These are phyloP conservation scores for Puya raimondii DNA, from an alignment of 176 grass and related monocot genomes.

Conservation along the genomic window DNA sequence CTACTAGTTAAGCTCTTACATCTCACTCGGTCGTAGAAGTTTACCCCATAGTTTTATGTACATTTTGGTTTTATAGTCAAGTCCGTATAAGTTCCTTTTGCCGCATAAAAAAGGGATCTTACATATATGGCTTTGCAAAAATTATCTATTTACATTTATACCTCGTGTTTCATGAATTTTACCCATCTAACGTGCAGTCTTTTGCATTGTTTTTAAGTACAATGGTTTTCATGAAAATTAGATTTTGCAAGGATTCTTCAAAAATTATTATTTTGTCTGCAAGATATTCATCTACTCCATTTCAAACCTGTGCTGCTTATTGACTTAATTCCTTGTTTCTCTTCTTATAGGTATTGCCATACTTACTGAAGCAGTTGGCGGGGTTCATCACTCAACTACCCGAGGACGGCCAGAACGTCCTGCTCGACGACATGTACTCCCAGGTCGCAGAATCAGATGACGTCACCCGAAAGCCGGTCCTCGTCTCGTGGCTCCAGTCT, in stretches of 20 bases:
- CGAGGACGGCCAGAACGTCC: slow-evolving; percentile 67
- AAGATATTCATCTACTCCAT: neutral
- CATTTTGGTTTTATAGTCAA: no score
- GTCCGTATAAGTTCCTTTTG: no score
- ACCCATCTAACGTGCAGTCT: no score
- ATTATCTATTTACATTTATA: no score
- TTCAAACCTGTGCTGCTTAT: neutral
- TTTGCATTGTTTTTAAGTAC: no score
- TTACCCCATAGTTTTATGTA: no score
- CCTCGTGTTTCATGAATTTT: no score
- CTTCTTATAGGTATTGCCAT: slow-evolving; percentile 53
- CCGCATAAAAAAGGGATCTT: no score
- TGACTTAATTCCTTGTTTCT: neutral
- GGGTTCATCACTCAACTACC: slow-evolving; percentile 53
- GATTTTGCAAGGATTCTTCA: neutral
- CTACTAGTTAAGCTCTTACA: no score
- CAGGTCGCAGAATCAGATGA: slow-evolving; percentile 77
- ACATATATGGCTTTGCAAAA: no score
- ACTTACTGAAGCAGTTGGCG: slow-evolving; percentile 73
- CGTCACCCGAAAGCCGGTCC: slow-evolving; percentile 74
- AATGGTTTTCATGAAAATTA: no score
- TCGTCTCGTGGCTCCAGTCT: slow-evolving; percentile 85
- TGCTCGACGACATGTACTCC: slow-evolving; percentile 72
- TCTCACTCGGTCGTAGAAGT: no score
- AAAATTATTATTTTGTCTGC: neutral